Conservation (phyloP, 129 eudicot species). For the Daucus carota region DH1_v3.0 NC_030383.2:40525001-40525500, state of each 20-base stretch:
- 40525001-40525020: not conserved
- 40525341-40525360: not conserved
- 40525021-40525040: not conserved
- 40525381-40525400: not conserved
- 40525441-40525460: slow-evolving; percentile 69
- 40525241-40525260: slow-evolving; percentile 94
- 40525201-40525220: slow-evolving; percentile 96
- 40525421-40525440: not conserved
- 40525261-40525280: slow-evolving; percentile 94
- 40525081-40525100: slow-evolving; percentile 96
- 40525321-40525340: slow-evolving; percentile 11
- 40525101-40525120: slow-evolving; percentile 95
- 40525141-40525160: not conserved
- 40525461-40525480: slow-evolving; percentile 95
- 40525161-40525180: not conserved
- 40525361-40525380: not conserved
- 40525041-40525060: slow-evolving; percentile 95
- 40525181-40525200: slow-evolving; percentile 19
- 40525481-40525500: slow-evolving; percentile 85
- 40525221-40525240: slow-evolving; percentile 91
- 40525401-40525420: not conserved
- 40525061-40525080: slow-evolving; percentile 96
- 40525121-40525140: slow-evolving; percentile 17
- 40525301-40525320: slow-evolving; percentile 85
- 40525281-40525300: slow-evolving; percentile 99